These are phyloP conservation scores for Diddensiella santjacobensis DNA, from an alignment of 805 yeast genomes.

Conservation along the genomic window DNA sequence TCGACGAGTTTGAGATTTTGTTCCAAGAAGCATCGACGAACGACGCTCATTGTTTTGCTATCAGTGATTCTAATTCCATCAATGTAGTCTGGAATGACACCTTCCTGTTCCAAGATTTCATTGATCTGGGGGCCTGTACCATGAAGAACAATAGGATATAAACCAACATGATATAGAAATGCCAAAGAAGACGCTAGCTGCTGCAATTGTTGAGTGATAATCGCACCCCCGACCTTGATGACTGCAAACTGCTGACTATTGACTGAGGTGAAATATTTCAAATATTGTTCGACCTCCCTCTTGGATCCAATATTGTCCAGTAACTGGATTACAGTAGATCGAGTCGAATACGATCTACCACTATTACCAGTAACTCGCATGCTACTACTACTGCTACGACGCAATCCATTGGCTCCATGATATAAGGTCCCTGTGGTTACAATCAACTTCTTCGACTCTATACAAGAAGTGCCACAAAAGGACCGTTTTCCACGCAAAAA, in stretches of 20 bases:
- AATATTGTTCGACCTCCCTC: slow-evolving; percentile 96
- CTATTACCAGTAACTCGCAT: background rate
- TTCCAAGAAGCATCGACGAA: slow-evolving; percentile 89
- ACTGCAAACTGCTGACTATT: slow-evolving; percentile 88
- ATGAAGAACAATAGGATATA: slow-evolving; percentile 93
- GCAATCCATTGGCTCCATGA: background rate
- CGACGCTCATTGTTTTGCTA: slow-evolving; percentile 91
- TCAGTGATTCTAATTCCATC: slow-evolving; percentile 98
- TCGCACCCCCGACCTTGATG: slow-evolving; percentile 98
- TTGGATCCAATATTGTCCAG: slow-evolving; percentile 95
- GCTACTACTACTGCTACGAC: background rate
- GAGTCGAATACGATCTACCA: slow-evolving; percentile 43
- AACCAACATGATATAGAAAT: slow-evolving; percentile 93
- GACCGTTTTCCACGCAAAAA: background rate
- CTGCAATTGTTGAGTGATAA: slow-evolving; percentile 88
- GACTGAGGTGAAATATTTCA: slow-evolving; percentile 94
- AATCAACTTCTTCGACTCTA: background rate
- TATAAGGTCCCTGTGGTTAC: background rate
- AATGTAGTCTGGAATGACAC: slow-evolving; percentile 90
- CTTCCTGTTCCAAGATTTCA: slow-evolving; percentile 85
- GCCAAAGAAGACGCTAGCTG: slow-evolving; percentile 95
- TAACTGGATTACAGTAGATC: slow-evolving; percentile 93
- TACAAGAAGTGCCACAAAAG: background rate
- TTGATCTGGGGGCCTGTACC: slow-evolving; percentile 99
- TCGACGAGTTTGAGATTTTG: slow-evolving; percentile 93